Conservation (phyloP, 2,329 filamentous ascomycete species). For the Penicillium brevicompactum region DNA sequence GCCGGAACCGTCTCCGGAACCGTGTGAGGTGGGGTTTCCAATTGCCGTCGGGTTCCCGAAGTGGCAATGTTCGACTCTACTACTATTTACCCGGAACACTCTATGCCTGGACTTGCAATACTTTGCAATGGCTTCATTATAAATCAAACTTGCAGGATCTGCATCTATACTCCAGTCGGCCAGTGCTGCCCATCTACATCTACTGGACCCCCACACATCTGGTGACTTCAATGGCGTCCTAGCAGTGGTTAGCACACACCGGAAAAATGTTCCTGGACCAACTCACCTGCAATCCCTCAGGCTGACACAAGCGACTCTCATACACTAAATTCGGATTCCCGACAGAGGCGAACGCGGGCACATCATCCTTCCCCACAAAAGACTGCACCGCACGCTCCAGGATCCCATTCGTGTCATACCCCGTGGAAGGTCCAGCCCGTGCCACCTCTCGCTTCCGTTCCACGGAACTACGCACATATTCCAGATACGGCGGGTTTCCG, state of each 20-base stretch:
- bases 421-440: slow-evolving; percentile 18
- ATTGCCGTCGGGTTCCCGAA: slow-evolving; percentile 54
- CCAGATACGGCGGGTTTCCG: slow-evolving; percentile 49
- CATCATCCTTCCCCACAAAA: slow-evolving; percentile 22
- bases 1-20: background rate
- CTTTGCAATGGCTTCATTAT: background rate
- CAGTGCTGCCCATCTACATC: background rate
- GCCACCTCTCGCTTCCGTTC: slow-evolving; percentile 59
- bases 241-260: background rate
- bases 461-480: slow-evolving; percentile 68
- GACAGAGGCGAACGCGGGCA: slow-evolving; percentile 19
- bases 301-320: slow-evolving; percentile 56
- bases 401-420: slow-evolving; percentile 20
- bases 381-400: slow-evolving; percentile 17
- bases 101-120: slow-evolving; percentile 2
- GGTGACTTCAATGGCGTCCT: slow-evolving; percentile 38
- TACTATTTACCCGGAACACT: slow-evolving; percentile 6
- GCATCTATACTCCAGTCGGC: background rate
- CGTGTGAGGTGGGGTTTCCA: slow-evolving; percentile 44
- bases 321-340: slow-evolving; percentile 69
- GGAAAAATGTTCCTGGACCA: background rate
- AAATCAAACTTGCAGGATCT: background rate
- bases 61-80: background rate
- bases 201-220: slow-evolving; percentile 32
- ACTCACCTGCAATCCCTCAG: slow-evolving; percentile 31